These are phyloP conservation scores for Lactarius psammicola DNA, from an alignment of 768 basidiomycete species.

Conservation along the genomic window DNA sequence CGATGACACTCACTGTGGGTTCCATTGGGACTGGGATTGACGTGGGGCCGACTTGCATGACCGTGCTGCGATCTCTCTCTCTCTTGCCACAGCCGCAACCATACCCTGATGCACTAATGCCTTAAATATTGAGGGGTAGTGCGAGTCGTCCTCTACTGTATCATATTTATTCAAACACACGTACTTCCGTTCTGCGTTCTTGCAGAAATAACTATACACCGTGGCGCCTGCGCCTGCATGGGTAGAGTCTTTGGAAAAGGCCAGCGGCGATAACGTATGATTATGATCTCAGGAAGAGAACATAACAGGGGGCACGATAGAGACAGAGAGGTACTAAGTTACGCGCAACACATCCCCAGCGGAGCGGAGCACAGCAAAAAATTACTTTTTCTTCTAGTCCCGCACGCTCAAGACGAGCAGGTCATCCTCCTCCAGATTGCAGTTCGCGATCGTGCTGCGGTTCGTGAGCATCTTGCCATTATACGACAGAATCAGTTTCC, in stretches of 20 bases:
- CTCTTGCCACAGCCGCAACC: too few species aligned
- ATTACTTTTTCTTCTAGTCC: slow-evolving; percentile 66
- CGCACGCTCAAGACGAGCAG: slow-evolving; percentile 72
- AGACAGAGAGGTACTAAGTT: background rate
- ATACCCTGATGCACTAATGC: background rate
- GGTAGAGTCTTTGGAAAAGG: background rate
- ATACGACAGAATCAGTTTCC: slow-evolving; percentile 77
- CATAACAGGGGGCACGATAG: background rate
- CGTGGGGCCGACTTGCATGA: too few species aligned
- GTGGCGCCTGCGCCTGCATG: background rate
- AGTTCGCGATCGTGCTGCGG: slow-evolving; percentile 74
- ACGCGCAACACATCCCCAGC: background rate
- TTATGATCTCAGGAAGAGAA: background rate
- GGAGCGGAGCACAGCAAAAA: background rate
- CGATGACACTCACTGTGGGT: too few species aligned
- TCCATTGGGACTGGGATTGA: too few species aligned
- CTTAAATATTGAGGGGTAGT: background rate
- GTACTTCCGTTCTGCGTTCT: background rate
- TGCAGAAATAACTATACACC: too few species aligned
- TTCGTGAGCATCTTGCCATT: slow-evolving; percentile 86
- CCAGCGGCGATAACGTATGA: background rate
- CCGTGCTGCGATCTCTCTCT: too few species aligned
- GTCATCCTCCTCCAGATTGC: slow-evolving; percentile 93
- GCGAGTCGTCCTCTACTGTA: background rate
- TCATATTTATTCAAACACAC: background rate